Conservation (phyloP, 1,284 basidiomycete species). For the Xanthoconium separans region DNA sequence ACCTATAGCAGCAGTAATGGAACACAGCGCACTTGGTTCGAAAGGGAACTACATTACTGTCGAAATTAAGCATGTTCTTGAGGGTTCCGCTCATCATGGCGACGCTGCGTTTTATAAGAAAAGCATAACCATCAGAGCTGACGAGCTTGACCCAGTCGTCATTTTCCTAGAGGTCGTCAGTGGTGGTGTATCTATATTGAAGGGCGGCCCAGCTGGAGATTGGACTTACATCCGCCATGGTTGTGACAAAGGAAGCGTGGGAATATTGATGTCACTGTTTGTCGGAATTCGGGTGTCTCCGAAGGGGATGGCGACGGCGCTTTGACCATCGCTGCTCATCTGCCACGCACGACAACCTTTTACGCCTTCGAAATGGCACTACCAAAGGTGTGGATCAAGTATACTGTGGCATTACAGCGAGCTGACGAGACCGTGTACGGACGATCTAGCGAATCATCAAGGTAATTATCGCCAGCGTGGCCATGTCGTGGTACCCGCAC, state of each 20-base stretch:
- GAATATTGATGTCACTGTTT: conserved; percentile 11
- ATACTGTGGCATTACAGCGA: background rate
- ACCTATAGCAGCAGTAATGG: conserved; percentile 32
- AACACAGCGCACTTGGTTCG: conserved; percentile 9
- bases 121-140: conserved; percentile 53
- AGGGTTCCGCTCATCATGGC: conserved; percentile 51
- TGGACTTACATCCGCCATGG: conserved; percentile 17
- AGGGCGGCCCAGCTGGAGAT: too few species aligned
- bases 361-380: conserved; percentile 28
- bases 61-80: conserved; percentile 39
- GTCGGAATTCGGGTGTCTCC: conserved; percentile 20
- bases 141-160: conserved; percentile 54
- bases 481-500: conserved; percentile 17
- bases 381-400: conserved; percentile 25
- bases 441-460: conserved; percentile 55
- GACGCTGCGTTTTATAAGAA: conserved; percentile 50
- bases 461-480: conserved; percentile 33
- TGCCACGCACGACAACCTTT: conserved; percentile 15
- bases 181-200: too few species aligned
- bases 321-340: conserved; percentile 17
- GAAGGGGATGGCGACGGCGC: conserved; percentile 1
- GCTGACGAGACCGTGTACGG: conserved; percentile 15
- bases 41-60: conserved; percentile 27
- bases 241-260: conserved; percentile 11
- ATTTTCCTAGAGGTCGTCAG: conserved; percentile 18